Conservation (phyloP, 495 filamentous ascomycete genomes). For the Chaetomium tenue region DNA sequence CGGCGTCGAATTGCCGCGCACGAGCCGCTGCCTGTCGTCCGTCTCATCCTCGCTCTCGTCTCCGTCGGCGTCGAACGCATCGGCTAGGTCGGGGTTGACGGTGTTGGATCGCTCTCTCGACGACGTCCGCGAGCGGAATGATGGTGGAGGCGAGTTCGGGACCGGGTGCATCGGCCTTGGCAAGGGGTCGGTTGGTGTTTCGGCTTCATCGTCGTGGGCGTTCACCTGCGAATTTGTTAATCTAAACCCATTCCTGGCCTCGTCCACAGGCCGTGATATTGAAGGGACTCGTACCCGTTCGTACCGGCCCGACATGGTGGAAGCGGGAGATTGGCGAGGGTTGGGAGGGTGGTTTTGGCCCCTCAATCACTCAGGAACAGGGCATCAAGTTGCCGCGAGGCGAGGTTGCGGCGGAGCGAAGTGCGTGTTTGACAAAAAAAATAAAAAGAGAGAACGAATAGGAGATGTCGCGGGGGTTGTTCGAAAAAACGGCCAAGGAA, state of each 20-base stretch:
- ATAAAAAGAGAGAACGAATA: slow-evolving; percentile 6
- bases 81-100: slow-evolving; percentile 74
- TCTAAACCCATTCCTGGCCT: background rate
- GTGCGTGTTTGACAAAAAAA: background rate
- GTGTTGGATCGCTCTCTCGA: slow-evolving; percentile 58
- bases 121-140: slow-evolving; percentile 82
- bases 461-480: slow-evolving; percentile 2
- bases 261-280: background rate
- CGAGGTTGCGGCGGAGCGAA: background rate
- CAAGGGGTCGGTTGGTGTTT: slow-evolving; percentile 37
- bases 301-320: slow-evolving; percentile 80
- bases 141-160: slow-evolving; percentile 86
- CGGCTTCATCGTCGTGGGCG: slow-evolving; percentile 48
- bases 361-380: slow-evolving; percentile 11
- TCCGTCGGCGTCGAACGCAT: slow-evolving; percentile 80
- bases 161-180: slow-evolving; percentile 47
- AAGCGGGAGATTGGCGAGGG: slow-evolving; percentile 3
- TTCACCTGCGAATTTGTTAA: slow-evolving; percentile 39
- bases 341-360: background rate
- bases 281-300: slow-evolving; percentile 66
- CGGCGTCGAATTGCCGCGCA: slow-evolving; percentile 63
- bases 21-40: slow-evolving; percentile 82
- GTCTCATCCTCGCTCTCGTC: slow-evolving; percentile 71
- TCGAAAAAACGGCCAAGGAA: slow-evolving; percentile 13
- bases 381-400: slow-evolving; percentile 7